A percentile compares a stretch with the other conserved stretches of the same genome.
phyloP scores from a whole-genome alignment of 2,329 filamentous ascomycete genomes.

The Apiospora arundinis region DNA sequence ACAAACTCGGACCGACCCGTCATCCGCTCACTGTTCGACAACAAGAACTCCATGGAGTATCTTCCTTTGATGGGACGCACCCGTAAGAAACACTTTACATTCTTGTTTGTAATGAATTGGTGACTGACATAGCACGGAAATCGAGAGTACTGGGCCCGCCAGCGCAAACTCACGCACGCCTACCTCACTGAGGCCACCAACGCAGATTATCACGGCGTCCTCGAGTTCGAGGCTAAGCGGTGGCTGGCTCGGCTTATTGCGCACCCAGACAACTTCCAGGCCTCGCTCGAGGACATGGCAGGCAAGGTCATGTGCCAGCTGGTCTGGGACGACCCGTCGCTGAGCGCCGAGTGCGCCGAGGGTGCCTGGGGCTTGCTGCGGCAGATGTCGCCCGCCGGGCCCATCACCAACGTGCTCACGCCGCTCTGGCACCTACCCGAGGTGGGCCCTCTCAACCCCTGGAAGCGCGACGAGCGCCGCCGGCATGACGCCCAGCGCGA shows the following conservation, averaged over 20 bases:
- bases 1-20: conserved; percentile 55
- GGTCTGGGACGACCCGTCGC: conserved; percentile 57
- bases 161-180: conserved; percentile 58
- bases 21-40: conserved; percentile 58
- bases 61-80: conserved; percentile 63
- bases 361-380: conserved; percentile 62
- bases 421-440: conserved; percentile 59
- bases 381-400: conserved; percentile 63
- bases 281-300: conserved; percentile 60
- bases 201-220: conserved; percentile 42
- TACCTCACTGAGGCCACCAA: conserved; percentile 51
- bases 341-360: conserved; percentile 54
- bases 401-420: conserved; percentile 62
- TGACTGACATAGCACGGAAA: background rate
- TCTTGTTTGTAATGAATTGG: too few species aligned
- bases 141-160: conserved; percentile 60
- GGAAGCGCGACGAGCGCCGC: conserved; percentile 58
- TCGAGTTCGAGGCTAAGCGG: conserved; percentile 60
- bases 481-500: conserved; percentile 59
- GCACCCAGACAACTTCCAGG: conserved; percentile 56
- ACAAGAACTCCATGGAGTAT: conserved; percentile 63
- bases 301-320: conserved; percentile 61
- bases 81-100: too few species aligned
- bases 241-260: conserved; percentile 56
- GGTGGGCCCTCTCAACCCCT: conserved; percentile 52